Base-by-base conservation (phyloP, 192 early-diverging fungal species). In the Backusella mclennaniae region DNA sequence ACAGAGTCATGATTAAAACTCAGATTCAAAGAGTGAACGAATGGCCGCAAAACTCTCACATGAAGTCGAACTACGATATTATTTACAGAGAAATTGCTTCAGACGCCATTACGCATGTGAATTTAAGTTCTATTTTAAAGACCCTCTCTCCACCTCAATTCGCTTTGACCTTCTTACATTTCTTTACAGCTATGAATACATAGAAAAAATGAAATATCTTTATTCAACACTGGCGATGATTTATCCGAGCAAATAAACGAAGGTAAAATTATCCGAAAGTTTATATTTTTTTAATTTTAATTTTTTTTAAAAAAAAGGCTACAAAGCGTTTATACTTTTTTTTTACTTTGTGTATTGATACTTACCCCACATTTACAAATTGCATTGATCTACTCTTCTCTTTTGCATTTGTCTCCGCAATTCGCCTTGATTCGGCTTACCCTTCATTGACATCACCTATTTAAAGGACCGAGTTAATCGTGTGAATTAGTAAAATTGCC, bases 351-450 rank as follows among this genome's bases (percentile, higher is more conserved):
- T 39, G 38, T 23, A 19, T 8, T 9, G 9, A 15, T 4, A 44
- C 3, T 71, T 71, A 71, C 70, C 70, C 70, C 70, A 39, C 70
- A 71, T 49, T 71, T 71, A 17, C 6, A 29, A 29, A 17, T 44
- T 31, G 29, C 41, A 23, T 63, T 63, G 56, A 46, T 31, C 42
- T 71, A 49, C 70, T 44, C 42, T 41, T 15, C 70, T 15, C 23
- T 71, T n/a, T 14, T 31, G 7, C 41, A 23, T 46, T 31, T 31
- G 70, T 46, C 41, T 49, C 70, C 70, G 70, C 70, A 71, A 71
- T 71, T 71, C 70, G 70, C 70, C 70, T 19, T 46, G 70, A 71
- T 49, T 46, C 70, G 70, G 70, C 26, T 42, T 9, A 70, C 26
- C 12, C 3, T 70, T 70, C n/a, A 39, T 21, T 42, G 17, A 44